Base-by-base conservation (phyloP, 345 rosid genomes). In the Odontarrhena argentea region DNA sequence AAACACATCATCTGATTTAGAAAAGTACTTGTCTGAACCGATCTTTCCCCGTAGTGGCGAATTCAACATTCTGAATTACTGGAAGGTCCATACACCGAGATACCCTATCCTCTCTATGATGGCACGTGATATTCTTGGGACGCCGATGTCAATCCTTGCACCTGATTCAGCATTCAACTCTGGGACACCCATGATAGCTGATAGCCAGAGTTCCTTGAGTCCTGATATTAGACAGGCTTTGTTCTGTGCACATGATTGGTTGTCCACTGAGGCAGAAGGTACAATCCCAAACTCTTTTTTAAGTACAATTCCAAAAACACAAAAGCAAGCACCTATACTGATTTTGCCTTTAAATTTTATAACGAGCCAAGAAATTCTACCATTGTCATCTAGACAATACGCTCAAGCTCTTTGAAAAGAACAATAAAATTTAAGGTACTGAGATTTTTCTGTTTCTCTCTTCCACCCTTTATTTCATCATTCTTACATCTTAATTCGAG, bases 21-120 rank as follows among this genome's bases (percentile, higher is more conserved):
- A 93, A 48, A 93, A 90, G 71, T 90, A 93, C 70, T 74, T 90
- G 59, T 94, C 88, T 76, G 98, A 93, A 65, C 92, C 97, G 1
- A 83, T 88, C 54, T 87, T 89, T 53, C 94, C 97, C 25, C 94
- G 97, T 43, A 87, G 80, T 46, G 76, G 90, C 3, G 90, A 93
- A 60, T 93, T 93, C 79, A 85, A 79, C 74, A 79, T 93, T 61
- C 60, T 93, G 65, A 90, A 93, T 73, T 93, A 96, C 88, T 93
- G 98, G 98, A 90, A 85, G 63, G 98, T 90, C 45, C 96, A 93
- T 77, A 87, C 96, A 0, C 96, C 97, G n/a, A 86, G 97, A 68
- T 92, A 89, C 80, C 96, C 98, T 62, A 77, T 93, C 45, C 70
- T 93, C 79, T 90, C 98, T 55, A 80, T 86, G 94, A 82, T 93